Base-by-base conservation (phyloP, 768 basidiomycete species). In the Lepiota venenata region DNA sequence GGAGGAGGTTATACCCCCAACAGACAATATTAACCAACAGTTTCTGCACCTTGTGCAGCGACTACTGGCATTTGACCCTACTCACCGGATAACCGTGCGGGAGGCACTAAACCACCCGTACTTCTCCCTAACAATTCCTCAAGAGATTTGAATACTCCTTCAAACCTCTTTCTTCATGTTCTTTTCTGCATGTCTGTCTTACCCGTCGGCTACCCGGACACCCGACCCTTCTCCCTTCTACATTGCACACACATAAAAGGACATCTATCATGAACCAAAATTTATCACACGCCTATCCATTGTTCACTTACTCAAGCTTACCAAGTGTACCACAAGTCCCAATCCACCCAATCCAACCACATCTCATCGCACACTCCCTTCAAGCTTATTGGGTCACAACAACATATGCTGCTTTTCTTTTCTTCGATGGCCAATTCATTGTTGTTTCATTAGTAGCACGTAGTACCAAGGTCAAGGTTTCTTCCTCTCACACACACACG, bases 71-170 rank as follows among this genome's bases (percentile, higher is more conserved):
- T 97, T 95, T 68, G 95, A 98, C 69, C 94, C 95, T 32, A 80
- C 81, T 2, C 84, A 89, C 61, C 85, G 95, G 67, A 87, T 95
- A 63, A 86, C 87, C 36, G 95, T 98, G 44, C 81, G 84, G 67
- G 87, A 92, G 27, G 95, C 95, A 16, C 80, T 97, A 56, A 79
- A 81, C 48, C 95, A 97, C 64, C 89, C 88, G 3, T 98, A 93
- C 70, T 93, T 95, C 66, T 75, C 80, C 47, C 66, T 86, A 65
- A 75, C 73, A 66, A 82, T 89, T 58, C 76, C 87, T 38, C 74
- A 81, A 56, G 88, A 91, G 73, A 73, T 84, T 71, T 91, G 77
- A 76, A 35, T 44, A 38, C 21, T 40, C 32, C 14, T 50, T 50
- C 39, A 15, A 18, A 41, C 27, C 38, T 50, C n/a, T 27, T 29